These are phyloP conservation scores for Andrographis paniculata DNA, from an alignment of 305 asterid genomes.

Conservation along the genomic window DNA sequence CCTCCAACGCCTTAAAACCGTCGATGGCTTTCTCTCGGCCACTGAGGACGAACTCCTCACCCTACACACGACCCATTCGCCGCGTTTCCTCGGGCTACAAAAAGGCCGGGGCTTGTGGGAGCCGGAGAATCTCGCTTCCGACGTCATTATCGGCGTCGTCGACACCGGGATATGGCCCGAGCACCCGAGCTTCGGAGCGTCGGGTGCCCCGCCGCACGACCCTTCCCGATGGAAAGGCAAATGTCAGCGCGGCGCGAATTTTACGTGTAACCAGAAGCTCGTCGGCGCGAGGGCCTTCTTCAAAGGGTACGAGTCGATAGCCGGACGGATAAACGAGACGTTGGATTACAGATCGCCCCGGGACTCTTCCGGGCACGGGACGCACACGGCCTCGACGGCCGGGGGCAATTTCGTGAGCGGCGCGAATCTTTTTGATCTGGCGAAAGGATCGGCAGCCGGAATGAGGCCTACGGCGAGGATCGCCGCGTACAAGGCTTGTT, in stretches of 20 bases:
- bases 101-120: conserved; percentile 53
- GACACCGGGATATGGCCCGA: conserved; percentile 88
- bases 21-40: conserved; percentile 55
- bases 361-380: conserved; percentile 45
- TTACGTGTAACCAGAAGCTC: conserved; percentile 19
- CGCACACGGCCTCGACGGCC: conserved; percentile 58
- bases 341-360: conserved; percentile 22
- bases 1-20: conserved; percentile 29
- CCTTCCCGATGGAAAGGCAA: conserved; percentile 65
- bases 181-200: conserved; percentile 41
- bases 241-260: conserved; percentile 43
- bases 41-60: conserved; percentile 37
- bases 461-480: conserved; percentile 50
- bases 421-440: conserved; percentile 48
- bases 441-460: conserved; percentile 49
- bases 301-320: conserved; percentile 1
- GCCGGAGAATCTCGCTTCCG: conserved; percentile 41
- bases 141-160: conserved; percentile 56
- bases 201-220: conserved; percentile 24
- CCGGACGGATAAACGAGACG: conserved; percentile 31
- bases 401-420: conserved; percentile 35
- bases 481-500: conserved; percentile 55
- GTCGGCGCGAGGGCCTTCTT: conserved; percentile 1
- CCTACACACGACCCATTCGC: conserved; percentile 72
- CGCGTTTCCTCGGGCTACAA: conserved; percentile 64